phyloP scores from a whole-genome alignment of 352 stramenopile species.

The Globisporangium irregulare region DNA sequence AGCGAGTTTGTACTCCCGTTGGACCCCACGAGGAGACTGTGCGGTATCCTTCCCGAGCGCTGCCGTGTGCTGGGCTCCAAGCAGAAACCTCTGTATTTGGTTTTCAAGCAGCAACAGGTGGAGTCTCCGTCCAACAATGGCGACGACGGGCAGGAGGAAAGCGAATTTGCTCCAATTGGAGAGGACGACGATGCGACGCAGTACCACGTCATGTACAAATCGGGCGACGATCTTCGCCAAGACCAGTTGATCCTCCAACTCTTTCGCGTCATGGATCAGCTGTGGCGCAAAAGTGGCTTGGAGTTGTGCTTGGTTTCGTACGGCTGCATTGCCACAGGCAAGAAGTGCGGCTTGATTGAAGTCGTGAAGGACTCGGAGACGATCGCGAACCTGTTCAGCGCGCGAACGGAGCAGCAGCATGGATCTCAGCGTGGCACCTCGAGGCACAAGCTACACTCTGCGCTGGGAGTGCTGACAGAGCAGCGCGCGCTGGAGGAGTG shows the following conservation, averaged over 20 bases:
- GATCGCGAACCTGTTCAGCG: not conserved
- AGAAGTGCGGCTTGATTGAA: not conserved
- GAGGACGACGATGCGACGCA: not conserved
- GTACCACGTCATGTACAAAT: not conserved
- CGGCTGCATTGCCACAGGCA: not conserved
- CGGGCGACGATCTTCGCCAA: not conserved
- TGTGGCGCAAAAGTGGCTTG: not conserved
- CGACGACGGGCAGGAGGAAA: not conserved
- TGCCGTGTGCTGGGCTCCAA: not conserved
- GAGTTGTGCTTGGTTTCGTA: not conserved
- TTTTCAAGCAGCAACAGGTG: not conserved
- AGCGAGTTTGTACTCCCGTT: not conserved
- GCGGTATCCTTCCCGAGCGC: not conserved
- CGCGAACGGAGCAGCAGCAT: not conserved
- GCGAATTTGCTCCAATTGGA: not conserved
- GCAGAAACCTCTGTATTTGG: not conserved
- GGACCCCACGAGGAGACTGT: not conserved
- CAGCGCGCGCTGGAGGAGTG: not conserved
- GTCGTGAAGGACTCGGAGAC: not conserved
- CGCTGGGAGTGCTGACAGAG: not conserved
- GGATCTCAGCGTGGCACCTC: not conserved
- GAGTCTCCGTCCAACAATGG: not conserved
- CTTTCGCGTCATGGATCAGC: not conserved
- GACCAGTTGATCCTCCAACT: not conserved
- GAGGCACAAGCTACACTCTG: not conserved